Conservation (phyloP, 1,284 basidiomycete genomes). For the Singerocomus inundabilis region DNA sequence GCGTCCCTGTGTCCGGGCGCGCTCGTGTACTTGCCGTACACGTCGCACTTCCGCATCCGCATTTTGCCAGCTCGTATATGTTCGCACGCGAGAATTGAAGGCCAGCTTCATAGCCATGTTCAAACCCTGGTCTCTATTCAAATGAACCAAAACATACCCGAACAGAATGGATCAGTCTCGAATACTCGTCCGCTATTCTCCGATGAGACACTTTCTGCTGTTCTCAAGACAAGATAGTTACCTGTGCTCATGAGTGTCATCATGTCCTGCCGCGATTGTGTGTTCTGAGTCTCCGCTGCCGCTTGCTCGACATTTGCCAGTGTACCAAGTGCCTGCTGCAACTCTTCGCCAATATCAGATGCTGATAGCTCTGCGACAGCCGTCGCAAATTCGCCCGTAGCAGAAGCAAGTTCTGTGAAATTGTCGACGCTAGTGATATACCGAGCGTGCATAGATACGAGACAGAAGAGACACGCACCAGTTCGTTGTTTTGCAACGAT, state of each 20-base stretch:
- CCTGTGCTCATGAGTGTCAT: conserved; percentile 75
- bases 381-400: conserved; percentile 73
- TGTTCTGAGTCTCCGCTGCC: conserved; percentile 67
- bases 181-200: conserved; percentile 80
- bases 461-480: conserved; percentile 41
- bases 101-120: conserved; percentile 55
- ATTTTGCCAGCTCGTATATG: conserved; percentile 77
- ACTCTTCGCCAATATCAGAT: conserved; percentile 73
- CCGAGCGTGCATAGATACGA: background rate
- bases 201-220: conserved; percentile 16
- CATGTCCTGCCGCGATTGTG: conserved; percentile 78
- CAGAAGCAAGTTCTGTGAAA: conserved; percentile 60
- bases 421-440: background rate
- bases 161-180: conserved; percentile 87
- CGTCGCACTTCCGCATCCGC: conserved; percentile 76
- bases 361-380: conserved; percentile 63
- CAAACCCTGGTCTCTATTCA: background rate
- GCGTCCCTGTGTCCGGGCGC: conserved; percentile 71
- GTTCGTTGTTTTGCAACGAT: conserved; percentile 76
- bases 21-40: conserved; percentile 76
- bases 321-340: conserved; percentile 65
- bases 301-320: conserved; percentile 73
- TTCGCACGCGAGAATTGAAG: conserved; percentile 82
- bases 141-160: conserved; percentile 47
- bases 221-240: conserved; percentile 24